phyloP scores from a whole-genome alignment of 108 stramenopile genomes.

The Fragilaria crotonensis region DNA sequence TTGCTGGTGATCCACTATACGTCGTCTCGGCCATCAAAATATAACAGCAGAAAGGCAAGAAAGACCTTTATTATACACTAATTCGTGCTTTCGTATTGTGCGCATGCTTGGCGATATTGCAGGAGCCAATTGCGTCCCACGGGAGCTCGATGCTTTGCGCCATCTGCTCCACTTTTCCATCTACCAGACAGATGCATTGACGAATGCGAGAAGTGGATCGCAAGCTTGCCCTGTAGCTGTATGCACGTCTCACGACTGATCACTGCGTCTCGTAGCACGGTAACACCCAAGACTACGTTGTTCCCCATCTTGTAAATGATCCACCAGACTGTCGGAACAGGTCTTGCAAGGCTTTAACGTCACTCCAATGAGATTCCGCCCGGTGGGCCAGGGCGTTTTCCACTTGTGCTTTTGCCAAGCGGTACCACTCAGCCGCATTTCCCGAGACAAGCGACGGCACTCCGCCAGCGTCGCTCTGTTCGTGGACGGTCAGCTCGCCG shows the following conservation, averaged over 20 bases:
- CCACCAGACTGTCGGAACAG: not conserved
- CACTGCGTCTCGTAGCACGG: too few species aligned
- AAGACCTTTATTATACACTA: not conserved
- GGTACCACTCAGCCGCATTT: slow-evolving; percentile 1
- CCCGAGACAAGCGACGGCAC: slow-evolving; percentile 2
- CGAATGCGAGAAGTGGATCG: not conserved
- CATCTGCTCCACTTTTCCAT: not conserved
- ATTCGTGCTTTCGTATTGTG: not conserved
- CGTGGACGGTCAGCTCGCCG: not conserved
- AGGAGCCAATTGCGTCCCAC: not conserved
- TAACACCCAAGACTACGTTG: too few species aligned
- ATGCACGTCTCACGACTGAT: not conserved
- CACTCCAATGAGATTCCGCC: slow-evolving; percentile 7
- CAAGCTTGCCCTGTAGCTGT: not conserved
- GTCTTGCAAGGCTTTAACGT: slow-evolving; percentile 1
- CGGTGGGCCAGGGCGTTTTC: slow-evolving; percentile 1
- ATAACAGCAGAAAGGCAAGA: too few species aligned
- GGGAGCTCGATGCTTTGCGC: too few species aligned
- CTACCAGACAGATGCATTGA: not conserved
- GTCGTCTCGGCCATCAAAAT: slow-evolving; percentile 62
- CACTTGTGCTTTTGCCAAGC: not conserved
- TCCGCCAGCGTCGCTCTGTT: not conserved
- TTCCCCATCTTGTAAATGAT: too few species aligned
- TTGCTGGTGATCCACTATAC: slow-evolving; percentile 78
- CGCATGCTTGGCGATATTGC: not conserved